Evolutionary conservation across 2,329 filamentous ascomycete genomes (phyloP), one percentile per base, ranked within the genome.

Genomic region (Verticillium isaacii): DNA sequence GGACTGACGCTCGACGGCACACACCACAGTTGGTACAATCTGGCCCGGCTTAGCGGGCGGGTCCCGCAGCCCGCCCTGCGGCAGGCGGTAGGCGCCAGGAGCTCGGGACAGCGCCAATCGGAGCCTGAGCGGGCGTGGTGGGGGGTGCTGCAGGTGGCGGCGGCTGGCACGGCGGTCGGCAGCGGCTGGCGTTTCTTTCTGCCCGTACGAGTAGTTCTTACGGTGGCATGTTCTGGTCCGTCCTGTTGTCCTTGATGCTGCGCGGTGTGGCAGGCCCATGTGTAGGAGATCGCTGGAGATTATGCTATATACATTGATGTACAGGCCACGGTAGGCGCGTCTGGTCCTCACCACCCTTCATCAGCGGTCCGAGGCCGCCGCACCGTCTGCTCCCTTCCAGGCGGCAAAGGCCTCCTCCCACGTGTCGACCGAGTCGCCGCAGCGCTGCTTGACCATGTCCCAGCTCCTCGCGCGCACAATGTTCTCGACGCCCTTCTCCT

Each of bases 401-500:
- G 74, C 75, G 65, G 84, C 82, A 56, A 92, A 72, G 2, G 87
- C 88, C 62, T 83, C 80, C 70, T 93, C 87, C 83, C 89, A 92
- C 17, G 78, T 81, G 52, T 80, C 77, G 1, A 78, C 80, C 45
- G 80, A 77, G 57, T 82, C 84, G 11, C 80, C 85, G 72, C 95
- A 98, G 67, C 92, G 83, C 70, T 93, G 90, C 50, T 82, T 83
- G 3, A 97, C 82, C 32, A 96, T 73, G 0, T 83, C 82, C 94
- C 95, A 98, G 1, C 91, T 96, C 72, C 93, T 85, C 58, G 85
- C 82, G 66, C 95, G 84, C 59, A 99, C 85, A 60, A 96, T 95
- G 61, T 80, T 83, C 77, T 96, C 92, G 17, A 96, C 86, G 45
- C 85, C 85, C 69, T 86, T 84, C 77, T 96, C 92, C 71, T 91